These are phyloP conservation scores for Leccinellum rugosiceps DNA, from an alignment of 768 basidiomycete species.

Conservation along the genomic window DNA sequence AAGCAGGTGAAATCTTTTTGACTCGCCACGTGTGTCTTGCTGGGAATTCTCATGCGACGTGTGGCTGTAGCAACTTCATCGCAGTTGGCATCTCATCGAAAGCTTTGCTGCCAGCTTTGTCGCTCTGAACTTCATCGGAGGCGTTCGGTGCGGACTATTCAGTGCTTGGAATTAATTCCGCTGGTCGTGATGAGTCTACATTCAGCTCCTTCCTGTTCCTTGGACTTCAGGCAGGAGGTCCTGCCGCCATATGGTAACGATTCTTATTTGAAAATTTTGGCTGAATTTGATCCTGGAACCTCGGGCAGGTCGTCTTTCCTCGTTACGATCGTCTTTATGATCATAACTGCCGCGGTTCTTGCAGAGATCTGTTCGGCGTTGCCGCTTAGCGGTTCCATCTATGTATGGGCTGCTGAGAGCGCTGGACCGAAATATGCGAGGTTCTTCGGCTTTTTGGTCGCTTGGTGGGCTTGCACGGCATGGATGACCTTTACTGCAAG, in stretches of 20 bases:
- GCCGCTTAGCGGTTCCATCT: slow-evolving; percentile 86
- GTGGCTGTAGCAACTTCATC: slow-evolving; percentile 69
- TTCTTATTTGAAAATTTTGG: background rate
- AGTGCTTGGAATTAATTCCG: background rate
- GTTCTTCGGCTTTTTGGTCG: slow-evolving; percentile 85
- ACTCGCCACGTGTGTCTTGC: background rate
- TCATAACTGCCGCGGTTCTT: slow-evolving; percentile 80
- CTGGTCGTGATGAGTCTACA: background rate
- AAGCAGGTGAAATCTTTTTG: slow-evolving; percentile 52
- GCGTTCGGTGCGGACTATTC: slow-evolving; percentile 55
- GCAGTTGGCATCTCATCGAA: slow-evolving; percentile 79
- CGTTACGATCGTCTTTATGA: slow-evolving; percentile 82
- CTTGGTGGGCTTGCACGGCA: slow-evolving; percentile 93
- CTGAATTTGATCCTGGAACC: slow-evolving; percentile 9
- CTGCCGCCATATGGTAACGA: slow-evolving; percentile 75
- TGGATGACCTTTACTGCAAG: slow-evolving; percentile 94
- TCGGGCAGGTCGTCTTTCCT: slow-evolving; percentile 76
- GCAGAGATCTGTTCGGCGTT: slow-evolving; percentile 91
- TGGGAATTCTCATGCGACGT: background rate
- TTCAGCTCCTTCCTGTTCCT: slow-evolving; percentile 73
- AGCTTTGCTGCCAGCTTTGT: slow-evolving; percentile 87
- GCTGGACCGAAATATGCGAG: slow-evolving; percentile 85
- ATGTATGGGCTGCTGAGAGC: slow-evolving; percentile 92
- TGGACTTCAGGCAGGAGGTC: slow-evolving; percentile 81
- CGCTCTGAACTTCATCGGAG: slow-evolving; percentile 88